phyloP scores from a whole-genome alignment of 2,329 filamentous ascomycete species.

The Colletotrichum sp. region DNA sequence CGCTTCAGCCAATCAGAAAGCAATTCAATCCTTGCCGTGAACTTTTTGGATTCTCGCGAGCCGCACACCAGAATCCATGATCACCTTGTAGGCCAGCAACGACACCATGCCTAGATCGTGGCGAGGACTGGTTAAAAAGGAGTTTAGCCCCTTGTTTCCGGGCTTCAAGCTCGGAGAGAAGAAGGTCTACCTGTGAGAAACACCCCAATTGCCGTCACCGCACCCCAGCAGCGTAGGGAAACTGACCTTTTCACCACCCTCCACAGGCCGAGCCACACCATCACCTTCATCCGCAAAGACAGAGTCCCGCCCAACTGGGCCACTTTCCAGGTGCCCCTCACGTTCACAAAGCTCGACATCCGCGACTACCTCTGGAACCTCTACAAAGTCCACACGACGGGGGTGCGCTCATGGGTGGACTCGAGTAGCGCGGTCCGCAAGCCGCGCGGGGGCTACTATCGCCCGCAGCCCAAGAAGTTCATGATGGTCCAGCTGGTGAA shows the following conservation, averaged over 20 bases:
- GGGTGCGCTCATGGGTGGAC: slow-evolving; percentile 82
- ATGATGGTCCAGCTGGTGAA: slow-evolving; percentile 92
- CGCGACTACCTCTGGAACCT: slow-evolving; percentile 91
- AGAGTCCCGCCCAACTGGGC: slow-evolving; percentile 80
- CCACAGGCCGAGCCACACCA: slow-evolving; percentile 76
- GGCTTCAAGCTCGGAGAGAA: slow-evolving; percentile 56
- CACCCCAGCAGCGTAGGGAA: background rate
- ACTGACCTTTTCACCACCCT: background rate
- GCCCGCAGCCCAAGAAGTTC: slow-evolving; percentile 79
- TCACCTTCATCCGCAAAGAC: slow-evolving; percentile 77
- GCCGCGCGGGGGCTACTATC: slow-evolving; percentile 62
- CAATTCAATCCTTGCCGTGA: background rate
- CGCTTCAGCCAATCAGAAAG: slow-evolving; percentile 12
- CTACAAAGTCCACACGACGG: slow-evolving; percentile 76
- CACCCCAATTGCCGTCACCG: background rate
- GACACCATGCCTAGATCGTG: slow-evolving; percentile 29
- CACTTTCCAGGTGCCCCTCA: slow-evolving; percentile 87
- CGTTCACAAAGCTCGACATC: slow-evolving; percentile 94
- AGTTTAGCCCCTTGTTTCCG: slow-evolving; percentile 18
- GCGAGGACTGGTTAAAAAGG: too few relatives aligned
- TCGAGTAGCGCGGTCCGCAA: slow-evolving; percentile 62
- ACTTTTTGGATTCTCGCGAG: slow-evolving; percentile 18
- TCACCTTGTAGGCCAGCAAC: background rate
- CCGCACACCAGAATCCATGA: background rate
- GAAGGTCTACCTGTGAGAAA: slow-evolving; percentile 58